Conservation (phyloP, 139 green algal genomes). For the Chlorella sp. region DNA sequence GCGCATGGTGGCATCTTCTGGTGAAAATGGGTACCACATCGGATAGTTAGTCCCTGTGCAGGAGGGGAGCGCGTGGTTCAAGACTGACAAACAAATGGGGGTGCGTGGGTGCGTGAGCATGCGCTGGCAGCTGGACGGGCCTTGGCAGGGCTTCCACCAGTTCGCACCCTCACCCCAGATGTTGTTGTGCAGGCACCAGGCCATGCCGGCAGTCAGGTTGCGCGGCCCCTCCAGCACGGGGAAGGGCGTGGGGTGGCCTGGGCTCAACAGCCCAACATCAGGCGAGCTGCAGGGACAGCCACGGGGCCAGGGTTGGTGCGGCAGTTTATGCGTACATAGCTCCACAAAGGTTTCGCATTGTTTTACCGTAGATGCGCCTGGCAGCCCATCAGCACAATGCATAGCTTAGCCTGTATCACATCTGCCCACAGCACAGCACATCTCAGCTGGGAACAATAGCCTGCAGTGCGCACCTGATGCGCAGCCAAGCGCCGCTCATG, state of each 20-base stretch:
- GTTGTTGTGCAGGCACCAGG: conserved; percentile 57
- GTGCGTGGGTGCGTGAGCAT: too few relatives aligned
- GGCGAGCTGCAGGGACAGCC: conserved; percentile 7
- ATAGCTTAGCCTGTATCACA: too few relatives aligned
- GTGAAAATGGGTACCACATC: conserved; percentile 52
- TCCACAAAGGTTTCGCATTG: too few relatives aligned
- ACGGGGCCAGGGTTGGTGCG: too few relatives aligned
- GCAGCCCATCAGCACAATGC: too few relatives aligned
- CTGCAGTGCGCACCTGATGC: conserved; percentile 26
- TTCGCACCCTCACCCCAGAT: conserved; percentile 41
- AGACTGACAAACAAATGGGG: too few relatives aligned
- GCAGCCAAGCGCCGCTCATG: not conserved
- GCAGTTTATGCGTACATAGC: too few relatives aligned
- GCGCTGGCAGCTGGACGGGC: too few relatives aligned
- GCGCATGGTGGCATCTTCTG: conserved; percentile 39
- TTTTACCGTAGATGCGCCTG: too few relatives aligned
- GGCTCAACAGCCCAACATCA: conserved; percentile 57
- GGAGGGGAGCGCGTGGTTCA: not conserved
- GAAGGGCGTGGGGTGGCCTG: conserved; percentile 54
- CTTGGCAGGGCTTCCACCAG: not conserved
- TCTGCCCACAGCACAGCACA: too few relatives aligned
- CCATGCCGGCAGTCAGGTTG: conserved; percentile 53
- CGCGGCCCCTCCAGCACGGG: conserved; percentile 26
- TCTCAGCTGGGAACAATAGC: too few relatives aligned
- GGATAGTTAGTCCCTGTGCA: conserved; percentile 42